phyloP scores from a whole-genome alignment of 768 basidiomycete species.

The Pleurotus ostreatus region DNA sequence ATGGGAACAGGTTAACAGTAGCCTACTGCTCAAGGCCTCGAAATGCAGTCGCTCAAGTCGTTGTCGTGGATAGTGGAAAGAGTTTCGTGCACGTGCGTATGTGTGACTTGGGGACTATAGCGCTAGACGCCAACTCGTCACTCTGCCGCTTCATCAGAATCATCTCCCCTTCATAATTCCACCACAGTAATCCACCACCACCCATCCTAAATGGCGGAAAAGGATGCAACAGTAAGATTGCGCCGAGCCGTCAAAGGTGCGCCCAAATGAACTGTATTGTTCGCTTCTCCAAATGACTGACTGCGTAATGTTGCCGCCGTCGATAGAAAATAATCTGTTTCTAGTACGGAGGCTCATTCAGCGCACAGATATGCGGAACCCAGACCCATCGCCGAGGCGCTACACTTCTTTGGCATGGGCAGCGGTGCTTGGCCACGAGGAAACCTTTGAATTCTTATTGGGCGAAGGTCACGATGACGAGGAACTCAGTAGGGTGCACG shows the following conservation, averaged over 20 bases:
- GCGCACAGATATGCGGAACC: slow-evolving; percentile 86
- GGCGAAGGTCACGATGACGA: slow-evolving; percentile 88
- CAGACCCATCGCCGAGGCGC: slow-evolving; percentile 69
- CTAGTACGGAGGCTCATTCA: slow-evolving; percentile 86
- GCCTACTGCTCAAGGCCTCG: too few relatives aligned
- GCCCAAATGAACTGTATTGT: slow-evolving; percentile 7
- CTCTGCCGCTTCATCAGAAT: not conserved
- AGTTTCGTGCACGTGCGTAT: not conserved
- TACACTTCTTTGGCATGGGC: slow-evolving; percentile 93
- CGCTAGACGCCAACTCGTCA: slow-evolving; percentile 6
- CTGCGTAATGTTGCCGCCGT: slow-evolving; percentile 15
- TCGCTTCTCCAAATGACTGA: not conserved
- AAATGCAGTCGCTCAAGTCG: too few relatives aligned
- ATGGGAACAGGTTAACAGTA: not conserved
- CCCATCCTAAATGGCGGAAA: slow-evolving; percentile 66
- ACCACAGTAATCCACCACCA: slow-evolving; percentile 14
- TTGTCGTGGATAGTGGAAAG: too few relatives aligned
- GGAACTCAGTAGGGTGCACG: slow-evolving; percentile 81
- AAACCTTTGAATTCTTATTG: slow-evolving; percentile 90
- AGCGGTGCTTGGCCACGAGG: slow-evolving; percentile 82
- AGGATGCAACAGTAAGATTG: slow-evolving; percentile 70
- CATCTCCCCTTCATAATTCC: not conserved
- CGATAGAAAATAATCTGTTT: slow-evolving; percentile 88
- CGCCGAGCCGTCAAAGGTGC: slow-evolving; percentile 78
- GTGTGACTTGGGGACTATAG: slow-evolving; percentile 4